phyloP scores from a whole-genome alignment of 805 yeast genomes.

The Blastobotrys terrestris region DNA sequence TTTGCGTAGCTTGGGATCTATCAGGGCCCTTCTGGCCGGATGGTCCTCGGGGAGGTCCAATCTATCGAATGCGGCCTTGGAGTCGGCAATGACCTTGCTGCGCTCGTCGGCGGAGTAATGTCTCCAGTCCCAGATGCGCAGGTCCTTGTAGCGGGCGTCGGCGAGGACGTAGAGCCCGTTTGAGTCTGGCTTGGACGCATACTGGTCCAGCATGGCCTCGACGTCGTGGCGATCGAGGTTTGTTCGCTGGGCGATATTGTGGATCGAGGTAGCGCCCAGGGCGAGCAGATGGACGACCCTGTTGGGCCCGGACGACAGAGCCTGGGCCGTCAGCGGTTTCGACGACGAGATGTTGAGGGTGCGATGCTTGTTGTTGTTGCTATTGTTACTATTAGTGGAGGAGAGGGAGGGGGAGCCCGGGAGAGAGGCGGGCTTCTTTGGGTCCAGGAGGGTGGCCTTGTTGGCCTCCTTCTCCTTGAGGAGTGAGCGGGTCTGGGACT shows the following conservation, averaged over 20 bases:
- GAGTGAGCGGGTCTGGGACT: conserved; percentile 19
- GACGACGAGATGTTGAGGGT: conserved; percentile 15
- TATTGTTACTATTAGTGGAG: background rate
- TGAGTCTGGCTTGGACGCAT: conserved; percentile 26
- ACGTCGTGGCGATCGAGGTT: conserved; percentile 28
- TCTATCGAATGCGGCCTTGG: conserved; percentile 27
- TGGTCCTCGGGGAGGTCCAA: conserved; percentile 25
- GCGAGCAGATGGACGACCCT: conserved; percentile 43
- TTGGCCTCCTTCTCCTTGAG: conserved; percentile 19
- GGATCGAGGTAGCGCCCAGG: conserved; percentile 39
- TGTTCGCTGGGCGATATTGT: conserved; percentile 29
- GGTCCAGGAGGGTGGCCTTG: conserved; percentile 17
- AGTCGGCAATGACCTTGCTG: conserved; percentile 24
- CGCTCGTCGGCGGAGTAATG: conserved; percentile 32
- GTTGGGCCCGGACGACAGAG: conserved; percentile 22
- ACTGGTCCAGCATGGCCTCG: conserved; percentile 26
- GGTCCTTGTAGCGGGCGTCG: conserved; percentile 25
- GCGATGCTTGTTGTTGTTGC: conserved; percentile 11
- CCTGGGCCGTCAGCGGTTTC: conserved; percentile 19
- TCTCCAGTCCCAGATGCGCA: conserved; percentile 34
- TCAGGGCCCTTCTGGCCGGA: conserved; percentile 23
- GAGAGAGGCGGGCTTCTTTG: conserved; percentile 1
- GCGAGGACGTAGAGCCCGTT: conserved; percentile 26
- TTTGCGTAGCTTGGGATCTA: conserved; percentile 23
- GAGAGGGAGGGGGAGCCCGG: conserved; percentile 4